Evolutionary conservation across 768 basidiomycete species (phyloP).

Genomic region (Tulasnella sp.): DNA sequence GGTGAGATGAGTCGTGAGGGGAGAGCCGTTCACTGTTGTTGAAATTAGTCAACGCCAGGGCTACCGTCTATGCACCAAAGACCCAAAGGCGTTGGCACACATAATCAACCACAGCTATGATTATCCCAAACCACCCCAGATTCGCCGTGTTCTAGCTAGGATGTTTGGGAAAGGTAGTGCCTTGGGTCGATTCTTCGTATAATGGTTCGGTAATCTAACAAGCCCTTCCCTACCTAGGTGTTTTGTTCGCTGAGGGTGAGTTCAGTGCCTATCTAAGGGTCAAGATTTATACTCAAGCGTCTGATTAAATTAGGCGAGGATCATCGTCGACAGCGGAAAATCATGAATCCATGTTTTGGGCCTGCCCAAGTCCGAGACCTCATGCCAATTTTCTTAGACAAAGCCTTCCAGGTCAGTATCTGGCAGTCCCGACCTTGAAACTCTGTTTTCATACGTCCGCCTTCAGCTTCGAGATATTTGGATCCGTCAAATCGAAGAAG

Average conservation of each 20-base stretch:
- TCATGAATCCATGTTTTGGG: constrained; percentile 65
- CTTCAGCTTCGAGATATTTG: constrained; percentile 32
- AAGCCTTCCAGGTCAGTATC: constrained; percentile 52
- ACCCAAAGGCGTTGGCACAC: constrained; percentile 29
- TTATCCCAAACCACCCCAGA: constrained; percentile 27
- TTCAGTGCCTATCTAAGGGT: neutral
- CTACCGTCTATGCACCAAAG: constrained; percentile 16
- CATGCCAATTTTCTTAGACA: constrained; percentile 60
- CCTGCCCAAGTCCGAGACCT: constrained; percentile 60
- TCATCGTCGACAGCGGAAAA: constrained; percentile 23
- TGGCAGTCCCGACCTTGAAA: neutral
- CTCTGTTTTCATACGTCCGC: neutral
- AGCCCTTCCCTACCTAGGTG: neutral
- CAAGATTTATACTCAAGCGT: neutral
- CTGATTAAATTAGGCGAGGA: constrained; percentile 1
- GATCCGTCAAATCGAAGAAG: constrained; percentile 13
- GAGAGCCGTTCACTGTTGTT: neutral
- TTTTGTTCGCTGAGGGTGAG: constrained; percentile 32
- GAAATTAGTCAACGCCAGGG: neutral
- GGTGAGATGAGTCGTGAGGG: constrained; percentile 14
- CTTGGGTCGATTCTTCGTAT: neutral
- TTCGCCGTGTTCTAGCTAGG: neutral
- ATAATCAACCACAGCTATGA: constrained; percentile 28
- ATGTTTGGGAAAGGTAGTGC: constrained; percentile 26
- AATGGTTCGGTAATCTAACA: neutral